These are phyloP conservation scores for Citrus maxima DNA, from an alignment of 345 rosid species.

Conservation along the genomic window DNA sequence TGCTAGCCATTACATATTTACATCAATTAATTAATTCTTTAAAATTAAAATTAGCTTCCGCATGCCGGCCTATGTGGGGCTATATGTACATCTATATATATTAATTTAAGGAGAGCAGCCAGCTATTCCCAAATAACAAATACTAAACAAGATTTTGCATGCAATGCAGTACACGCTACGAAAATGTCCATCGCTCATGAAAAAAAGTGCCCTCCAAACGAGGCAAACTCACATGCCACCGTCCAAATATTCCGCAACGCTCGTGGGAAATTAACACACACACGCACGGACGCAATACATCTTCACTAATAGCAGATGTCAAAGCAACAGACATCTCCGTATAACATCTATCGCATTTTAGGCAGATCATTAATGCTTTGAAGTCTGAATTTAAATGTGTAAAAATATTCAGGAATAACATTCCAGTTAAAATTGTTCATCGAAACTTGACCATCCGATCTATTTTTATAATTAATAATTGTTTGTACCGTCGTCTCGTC, in stretches of 20 bases:
- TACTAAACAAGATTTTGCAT: neutral
- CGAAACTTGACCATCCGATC: neutral
- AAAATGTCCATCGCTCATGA: slow-evolving; percentile 12
- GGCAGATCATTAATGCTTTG: neutral
- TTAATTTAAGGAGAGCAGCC: neutral
- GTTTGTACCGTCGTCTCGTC: too few relatives aligned
- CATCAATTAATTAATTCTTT: too few relatives aligned
- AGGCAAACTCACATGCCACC: slow-evolving; percentile 40
- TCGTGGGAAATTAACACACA: neutral
- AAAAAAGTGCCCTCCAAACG: slow-evolving; percentile 27
- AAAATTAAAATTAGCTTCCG: too few relatives aligned
- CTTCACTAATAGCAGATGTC: neutral
- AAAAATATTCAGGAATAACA: neutral
- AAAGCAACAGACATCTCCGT: slow-evolving; percentile 35
- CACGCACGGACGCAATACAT: too few relatives aligned
- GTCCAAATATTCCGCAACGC: slow-evolving; percentile 7
- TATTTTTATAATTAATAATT: neutral
- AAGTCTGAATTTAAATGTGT: neutral
- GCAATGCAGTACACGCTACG: slow-evolving; percentile 49
- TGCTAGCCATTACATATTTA: too few relatives aligned
- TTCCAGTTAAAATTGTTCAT: neutral
- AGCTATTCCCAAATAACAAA: neutral
- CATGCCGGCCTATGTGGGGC: too few relatives aligned
- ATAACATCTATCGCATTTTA: neutral
- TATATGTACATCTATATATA: rapidly evolving